Base-by-base conservation (phyloP, 352 stramenopile species). In the Saprolegnia diclina region DNA sequence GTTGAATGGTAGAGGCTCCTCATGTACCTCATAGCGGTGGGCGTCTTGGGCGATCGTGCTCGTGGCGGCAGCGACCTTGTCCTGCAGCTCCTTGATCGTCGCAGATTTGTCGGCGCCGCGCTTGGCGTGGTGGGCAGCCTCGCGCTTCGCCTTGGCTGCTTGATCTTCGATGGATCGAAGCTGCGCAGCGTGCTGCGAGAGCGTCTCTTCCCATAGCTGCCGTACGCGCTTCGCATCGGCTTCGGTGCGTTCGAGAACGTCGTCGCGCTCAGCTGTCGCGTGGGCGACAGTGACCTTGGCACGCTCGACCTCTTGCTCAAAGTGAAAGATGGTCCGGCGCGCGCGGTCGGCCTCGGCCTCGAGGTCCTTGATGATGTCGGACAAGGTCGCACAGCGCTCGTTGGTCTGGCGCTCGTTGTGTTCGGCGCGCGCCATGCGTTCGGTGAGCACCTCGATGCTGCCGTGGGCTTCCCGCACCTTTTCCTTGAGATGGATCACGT, bases 131-230 rank as follows among this genome's bases (percentile, higher is more conserved):
- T n/a, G 52, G 19, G 13, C n/a, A 9, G 16, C 13, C 52, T 59
- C 52, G 11, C 52, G 52, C 35, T 59, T 59, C 11, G 24, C 19
- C 35, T 59, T 59, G 2, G 52, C 19, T 3, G 52, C 52, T 24
- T 59, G 24, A 2, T 59, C 52, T 42, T 74, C 73, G 11, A 88
- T 64, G 5, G 71, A 65, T 48, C 81, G 75, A 11, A 83, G 69
- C 68, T 92, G 79, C 5, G 74, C 76, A 59, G 85, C 75, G 65
- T 94, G 83, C 71, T 92, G 82, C 26, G 73, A 76, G 37, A 76
- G 79, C 67, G 91, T 90, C 73, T 92, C 82, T 54, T 88, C 79
- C 82, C 83, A 92, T 21, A 94, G 72, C 64, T 89, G 80, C n/a
- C 83, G 75, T 56, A 94, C 77, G 35, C 83, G 79, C 65, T 79